Base-by-base conservation (phyloP, 768 basidiomycete species). In the Termitomyces sp. region DNA sequence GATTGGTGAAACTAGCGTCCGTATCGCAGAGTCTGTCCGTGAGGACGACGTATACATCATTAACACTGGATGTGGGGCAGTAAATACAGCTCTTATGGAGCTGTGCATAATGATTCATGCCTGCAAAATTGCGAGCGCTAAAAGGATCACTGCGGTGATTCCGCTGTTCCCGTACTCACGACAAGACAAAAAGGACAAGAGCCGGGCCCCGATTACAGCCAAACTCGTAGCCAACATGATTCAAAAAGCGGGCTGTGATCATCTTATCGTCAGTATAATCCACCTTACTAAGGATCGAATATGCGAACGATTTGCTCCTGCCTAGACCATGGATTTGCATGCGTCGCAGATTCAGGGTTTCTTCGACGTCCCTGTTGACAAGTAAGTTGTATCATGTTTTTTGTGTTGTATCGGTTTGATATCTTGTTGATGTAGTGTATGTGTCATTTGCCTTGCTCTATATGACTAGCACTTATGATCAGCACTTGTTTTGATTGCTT, bases 161-260 rank as follows among this genome's bases (percentile, higher is more conserved):
- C 97, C 97, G 41, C 83, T 97, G 35, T 99, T 94, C 74, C 96
- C 97, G 1, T 99, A 99, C 72, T 86, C 97, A 9, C 80, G 97
- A 57, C 97, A 98, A 73, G 97, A 99, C 78, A 98, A 98, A 73
- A 99, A 98, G 74, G 96, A 99, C 82, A 98, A 98, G 77, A 96
- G 94, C 65, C 82, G 96, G 60, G 96, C 95, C 7, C 96, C 96
- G 50, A 98, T 98, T 66, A 95, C 95, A 5, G 96, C 96, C 47
- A 99, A 98, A 76, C 85, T 99, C 27, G 93, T 99, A 25, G 96
- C 97, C 53, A 98, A 98, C 76, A 95, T 99, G 87, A 82, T 98
- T 59, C 92, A 89, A 71, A 90, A 84, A 73, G 82, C 94, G 62
- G 87, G 97, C 50, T 90, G 94, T 70, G 95, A 98, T 77, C 97